Evolutionary conservation across 345 rosid genomes (phyloP), one percentile per base, ranked within the genome.

Genomic region (Odontarrhena argentea): DNA sequence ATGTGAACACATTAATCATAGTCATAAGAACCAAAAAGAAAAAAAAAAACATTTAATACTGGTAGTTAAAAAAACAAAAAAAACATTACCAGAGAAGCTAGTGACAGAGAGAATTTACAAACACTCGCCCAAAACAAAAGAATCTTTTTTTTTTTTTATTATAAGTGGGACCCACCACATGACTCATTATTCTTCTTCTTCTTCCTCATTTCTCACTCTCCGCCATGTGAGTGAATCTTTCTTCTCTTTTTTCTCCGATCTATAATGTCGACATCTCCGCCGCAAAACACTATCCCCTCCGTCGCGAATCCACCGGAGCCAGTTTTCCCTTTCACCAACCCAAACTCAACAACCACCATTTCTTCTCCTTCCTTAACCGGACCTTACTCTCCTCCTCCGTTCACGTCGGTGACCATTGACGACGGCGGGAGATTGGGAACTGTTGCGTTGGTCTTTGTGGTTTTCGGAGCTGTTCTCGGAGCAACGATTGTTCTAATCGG

Each of bases 401-500:
- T 5, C 2, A 3, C 26, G 7, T 2, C 45, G 8, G 8, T 1
- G 1, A 7, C 2, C 5, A 3, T 2, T 22, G 13, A 14, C 34
- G 6, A 46, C 3, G 35, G 51, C 12, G 63, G 51, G 12, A 56
- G 69, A 3, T 38, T 59, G 4, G 52, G 51, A 1, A n/a, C 0
- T 3, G 59, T 5, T 28, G 75, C 63, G 3, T 28, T 63, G n/a
- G 3, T 30, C 3, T 36, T 25, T 6, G 36, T 71, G 13, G 48
- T 71, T 6, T 1, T 30, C 43, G 75, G 71, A 49, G 60, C 28
- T 1, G 54, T 49, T 41, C 46, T 72, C 6, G 76, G 66, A 56
- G 70, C 60, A 9, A 46, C 71, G 55, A 35, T 65, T 57, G 70
- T 72, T 34, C 32, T 65, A 8, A 49, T 65, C 60, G 76, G 70